Evolutionary conservation across 148 eudicot genomes (phyloP), one percentile per base, ranked within the genome.

Genomic region (Fagopyrum tataricum): DNA sequence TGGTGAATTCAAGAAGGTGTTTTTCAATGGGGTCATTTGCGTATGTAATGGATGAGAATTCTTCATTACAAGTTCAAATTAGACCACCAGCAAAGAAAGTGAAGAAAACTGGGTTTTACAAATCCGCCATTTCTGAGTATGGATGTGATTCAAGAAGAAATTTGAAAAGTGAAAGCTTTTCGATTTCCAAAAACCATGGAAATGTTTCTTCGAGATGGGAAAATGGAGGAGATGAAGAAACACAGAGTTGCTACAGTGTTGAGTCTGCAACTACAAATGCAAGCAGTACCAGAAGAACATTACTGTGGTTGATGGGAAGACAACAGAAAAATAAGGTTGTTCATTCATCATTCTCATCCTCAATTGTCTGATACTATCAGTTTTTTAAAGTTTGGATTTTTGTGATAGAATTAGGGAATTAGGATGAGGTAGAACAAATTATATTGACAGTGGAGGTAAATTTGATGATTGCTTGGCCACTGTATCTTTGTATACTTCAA

Each of bases 1-100:
- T 75, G 70, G 77, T 76, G 76, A 88, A 84, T 75, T 80, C 83
- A 18, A 91, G 98, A 48, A 86, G 98, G 74, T 95, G 98, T 70
- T 90, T 78, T 41, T 95, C 98, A 3, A 95, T 95, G 98, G 98
- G 98, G 0, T 91, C 98, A 15, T 91, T 95, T 81, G 91, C 92
- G 0, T 95, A 95, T 82, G 88, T 95, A 11, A 79, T 95, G 83
- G 97, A 95, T 75, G 99, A 91, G 73, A 78, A 67, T 67, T 70
- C 87, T 6, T 77, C 86, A 3, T 76, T 94, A 21, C 87, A 90
- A 80, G 98, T 94, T 0, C 91, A 97, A 26, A 86, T 94, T 21
- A 80, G 83, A 24, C 84, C 87, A 1, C 90, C 86, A 40, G 46
- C 73, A 67, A 93, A 86, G 80, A 87, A 86, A 71, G 78, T 66